phyloP scores from a whole-genome alignment of 225 moss, liverwort and hornwort genomes.

The Rhytidiadelphus loreus region DNA sequence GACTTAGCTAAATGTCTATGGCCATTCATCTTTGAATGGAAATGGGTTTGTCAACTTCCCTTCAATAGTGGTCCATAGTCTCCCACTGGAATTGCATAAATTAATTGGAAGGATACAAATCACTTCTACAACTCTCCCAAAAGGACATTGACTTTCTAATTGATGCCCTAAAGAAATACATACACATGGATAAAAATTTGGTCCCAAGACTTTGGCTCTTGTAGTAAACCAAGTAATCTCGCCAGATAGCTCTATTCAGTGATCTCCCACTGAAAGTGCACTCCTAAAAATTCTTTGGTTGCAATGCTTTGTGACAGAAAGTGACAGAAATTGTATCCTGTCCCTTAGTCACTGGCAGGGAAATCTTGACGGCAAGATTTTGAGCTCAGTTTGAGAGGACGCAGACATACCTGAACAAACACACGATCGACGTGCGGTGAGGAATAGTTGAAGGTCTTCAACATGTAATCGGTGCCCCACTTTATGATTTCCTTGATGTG shows the following conservation, averaged over 20 bases:
- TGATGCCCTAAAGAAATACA: no score
- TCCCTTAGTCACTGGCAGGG: not conserved
- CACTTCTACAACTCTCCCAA: no score
- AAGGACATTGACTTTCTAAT: no score
- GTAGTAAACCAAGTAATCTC: not conserved
- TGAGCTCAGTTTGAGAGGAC: not conserved
- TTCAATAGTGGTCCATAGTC: not conserved
- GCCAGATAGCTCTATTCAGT: not conserved
- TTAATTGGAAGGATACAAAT: no score
- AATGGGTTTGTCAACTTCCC: not conserved
- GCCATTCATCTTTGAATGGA: not conserved
- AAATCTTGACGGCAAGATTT: not conserved
- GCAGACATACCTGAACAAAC: constrained; percentile 56
- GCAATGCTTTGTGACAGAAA: not conserved
- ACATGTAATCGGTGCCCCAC: constrained; percentile 84
- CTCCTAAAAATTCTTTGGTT: not conserved
- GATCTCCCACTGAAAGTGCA: not conserved
- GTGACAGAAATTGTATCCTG: not conserved
- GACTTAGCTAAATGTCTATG: not conserved
- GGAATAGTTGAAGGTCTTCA: constrained; percentile 58
- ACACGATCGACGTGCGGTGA: constrained; percentile 32
- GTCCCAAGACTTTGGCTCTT: not conserved
- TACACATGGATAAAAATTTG: not conserved
- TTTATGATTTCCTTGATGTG: constrained; percentile 68
- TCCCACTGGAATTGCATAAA: not conserved